phyloP scores from a whole-genome alignment of 441 rosid genomes.

The Syzygium malaccense region DNA sequence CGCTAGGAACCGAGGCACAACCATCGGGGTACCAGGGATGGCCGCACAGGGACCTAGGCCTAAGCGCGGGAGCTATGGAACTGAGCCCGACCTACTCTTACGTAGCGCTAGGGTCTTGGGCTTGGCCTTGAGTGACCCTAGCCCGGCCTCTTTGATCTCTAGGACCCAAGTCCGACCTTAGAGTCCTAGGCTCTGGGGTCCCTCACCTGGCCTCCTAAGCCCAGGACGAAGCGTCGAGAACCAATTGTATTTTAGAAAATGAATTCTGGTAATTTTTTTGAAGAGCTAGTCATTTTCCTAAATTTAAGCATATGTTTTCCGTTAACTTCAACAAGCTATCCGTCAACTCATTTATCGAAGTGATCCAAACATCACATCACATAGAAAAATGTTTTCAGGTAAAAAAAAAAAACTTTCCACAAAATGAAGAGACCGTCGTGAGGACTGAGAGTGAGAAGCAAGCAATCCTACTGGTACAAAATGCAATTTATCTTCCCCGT shows the following conservation, averaged over 20 bases:
- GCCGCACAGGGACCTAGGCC: background rate
- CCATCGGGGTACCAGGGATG: background rate
- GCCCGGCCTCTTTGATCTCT: background rate
- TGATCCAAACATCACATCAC: background rate
- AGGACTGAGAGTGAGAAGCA: background rate
- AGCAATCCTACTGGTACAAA: background rate
- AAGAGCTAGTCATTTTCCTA: rapidly evolving
- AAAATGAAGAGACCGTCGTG: background rate
- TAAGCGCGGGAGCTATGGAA: background rate
- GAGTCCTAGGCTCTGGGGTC: background rate
- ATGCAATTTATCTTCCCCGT: rapidly evolving
- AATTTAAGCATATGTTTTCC: no score
- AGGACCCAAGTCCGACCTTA: background rate
- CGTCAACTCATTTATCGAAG: background rate
- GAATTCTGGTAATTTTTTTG: background rate
- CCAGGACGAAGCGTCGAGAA: background rate
- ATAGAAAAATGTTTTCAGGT: background rate
- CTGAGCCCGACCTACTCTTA: background rate
- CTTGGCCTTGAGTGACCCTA: background rate
- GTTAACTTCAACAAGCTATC: background rate
- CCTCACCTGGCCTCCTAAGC: background rate
- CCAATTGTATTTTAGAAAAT: background rate
- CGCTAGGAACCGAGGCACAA: background rate
- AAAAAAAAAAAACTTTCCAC: no score
- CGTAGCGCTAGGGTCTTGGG: background rate